Conservation (phyloP, 2,329 filamentous ascomycete genomes). For the Aspergillus felis region DNA sequence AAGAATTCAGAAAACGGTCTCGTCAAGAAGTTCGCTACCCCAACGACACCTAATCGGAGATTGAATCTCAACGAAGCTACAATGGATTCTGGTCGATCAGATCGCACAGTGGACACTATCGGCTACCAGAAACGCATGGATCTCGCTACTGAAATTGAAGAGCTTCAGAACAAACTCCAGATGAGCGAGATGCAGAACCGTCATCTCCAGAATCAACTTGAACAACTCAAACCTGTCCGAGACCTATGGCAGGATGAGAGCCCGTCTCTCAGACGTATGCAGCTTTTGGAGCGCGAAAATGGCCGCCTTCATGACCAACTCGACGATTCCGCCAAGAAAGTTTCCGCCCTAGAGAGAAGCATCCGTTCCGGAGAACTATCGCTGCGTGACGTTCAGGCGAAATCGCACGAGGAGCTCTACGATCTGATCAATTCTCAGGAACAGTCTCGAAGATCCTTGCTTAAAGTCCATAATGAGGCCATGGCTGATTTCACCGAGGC, state of each 20-base stretch:
- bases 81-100: slow-evolving; percentile 76
- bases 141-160: slow-evolving; percentile 81
- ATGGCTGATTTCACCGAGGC: slow-evolving; percentile 81
- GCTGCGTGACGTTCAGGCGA: slow-evolving; percentile 84
- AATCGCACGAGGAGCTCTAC: slow-evolving; percentile 89
- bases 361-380: slow-evolving; percentile 84
- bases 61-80: slow-evolving; percentile 60
- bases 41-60: slow-evolving; percentile 72
- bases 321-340: slow-evolving; percentile 88
- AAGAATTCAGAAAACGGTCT: slow-evolving; percentile 54
- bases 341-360: slow-evolving; percentile 81
- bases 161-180: slow-evolving; percentile 90
- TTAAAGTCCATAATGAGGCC: slow-evolving; percentile 80
- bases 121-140: slow-evolving; percentile 88
- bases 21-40: slow-evolving; percentile 64
- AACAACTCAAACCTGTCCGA: slow-evolving; percentile 60
- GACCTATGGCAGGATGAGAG: slow-evolving; percentile 68
- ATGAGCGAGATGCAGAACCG: slow-evolving; percentile 93
- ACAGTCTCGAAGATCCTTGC: slow-evolving; percentile 73
- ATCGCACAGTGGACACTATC: slow-evolving; percentile 77
- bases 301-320: slow-evolving; percentile 88
- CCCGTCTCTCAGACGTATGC: slow-evolving; percentile 73
- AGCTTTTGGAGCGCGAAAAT: slow-evolving; percentile 90
- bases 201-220: slow-evolving; percentile 83
- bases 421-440: slow-evolving; percentile 92